Evolutionary conservation across 1,284 basidiomycete genomes (phyloP).

Genomic region (Melampsora occidentalis): DNA sequence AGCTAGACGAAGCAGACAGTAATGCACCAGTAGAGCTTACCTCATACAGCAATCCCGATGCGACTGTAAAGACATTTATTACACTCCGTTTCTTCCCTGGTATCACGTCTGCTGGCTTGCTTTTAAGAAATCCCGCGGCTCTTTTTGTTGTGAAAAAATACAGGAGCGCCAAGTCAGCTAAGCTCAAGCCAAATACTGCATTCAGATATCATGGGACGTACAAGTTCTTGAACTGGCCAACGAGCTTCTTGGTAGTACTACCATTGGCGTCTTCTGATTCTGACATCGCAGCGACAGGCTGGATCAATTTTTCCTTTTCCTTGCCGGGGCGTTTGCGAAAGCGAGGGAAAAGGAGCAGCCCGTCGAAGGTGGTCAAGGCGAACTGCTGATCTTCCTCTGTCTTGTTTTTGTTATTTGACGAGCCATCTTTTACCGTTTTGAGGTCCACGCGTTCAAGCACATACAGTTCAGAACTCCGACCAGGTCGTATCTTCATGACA

Average conservation of each 20-base stretch:
- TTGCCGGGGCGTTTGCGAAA: constrained; percentile 70
- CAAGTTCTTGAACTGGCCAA: constrained; percentile 41
- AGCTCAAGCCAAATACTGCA: neutral
- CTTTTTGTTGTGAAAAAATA: neutral
- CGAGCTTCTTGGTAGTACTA: constrained; percentile 14
- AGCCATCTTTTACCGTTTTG: constrained; percentile 74
- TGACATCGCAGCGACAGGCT: constrained; percentile 20
- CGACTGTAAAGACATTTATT: constrained; percentile 98
- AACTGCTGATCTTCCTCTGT: constrained; percentile 63
- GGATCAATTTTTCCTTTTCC: constrained; percentile 60
- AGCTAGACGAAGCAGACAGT: neutral
- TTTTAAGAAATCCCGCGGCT: constrained; percentile 22
- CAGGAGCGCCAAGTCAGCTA: neutral
- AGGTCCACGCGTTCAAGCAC: constrained; percentile 68
- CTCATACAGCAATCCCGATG: constrained; percentile 93
- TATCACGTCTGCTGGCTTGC: constrained; percentile 1
- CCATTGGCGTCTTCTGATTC: neutral
- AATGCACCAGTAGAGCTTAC: constrained; percentile 55
- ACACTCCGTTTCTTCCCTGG: constrained; percentile 63
- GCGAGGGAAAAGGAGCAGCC: constrained; percentile 79
- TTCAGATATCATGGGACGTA: neutral
- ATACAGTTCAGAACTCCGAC: constrained; percentile 76
- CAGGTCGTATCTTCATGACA: constrained; percentile 74
- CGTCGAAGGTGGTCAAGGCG: constrained; percentile 79
- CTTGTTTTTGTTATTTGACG: constrained; percentile 54